phyloP scores from a whole-genome alignment of 345 rosid species.

The Hevea brasiliensis region DNA sequence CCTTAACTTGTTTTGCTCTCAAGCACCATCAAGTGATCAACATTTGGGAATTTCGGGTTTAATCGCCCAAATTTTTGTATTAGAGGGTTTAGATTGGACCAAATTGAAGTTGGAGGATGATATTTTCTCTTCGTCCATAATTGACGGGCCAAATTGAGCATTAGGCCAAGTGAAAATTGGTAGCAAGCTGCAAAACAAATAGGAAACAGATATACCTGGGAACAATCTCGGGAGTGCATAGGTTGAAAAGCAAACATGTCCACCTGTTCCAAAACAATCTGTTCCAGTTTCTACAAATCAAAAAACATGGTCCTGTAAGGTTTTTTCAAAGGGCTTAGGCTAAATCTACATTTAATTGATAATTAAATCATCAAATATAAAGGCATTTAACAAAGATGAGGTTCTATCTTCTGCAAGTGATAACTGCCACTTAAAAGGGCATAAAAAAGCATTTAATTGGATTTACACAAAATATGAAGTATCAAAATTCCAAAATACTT shows the following conservation, averaged over 20 bases:
- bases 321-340: not conserved
- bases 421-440: not conserved
- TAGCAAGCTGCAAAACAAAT: not conserved
- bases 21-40: too few relatives aligned
- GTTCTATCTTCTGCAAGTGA: not conserved
- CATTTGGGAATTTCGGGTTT: too few relatives aligned
- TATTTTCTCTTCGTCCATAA: too few relatives aligned
- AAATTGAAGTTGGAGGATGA: too few relatives aligned
- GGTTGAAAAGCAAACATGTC: constrained; percentile 75
- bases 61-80: too few relatives aligned
- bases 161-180: not conserved
- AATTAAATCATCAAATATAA: not conserved
- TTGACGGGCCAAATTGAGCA: too few relatives aligned
- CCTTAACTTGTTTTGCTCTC: too few relatives aligned
- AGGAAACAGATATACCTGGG: constrained; percentile 55
- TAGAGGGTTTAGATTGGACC: too few relatives aligned
- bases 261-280: constrained; percentile 57
- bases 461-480: not conserved
- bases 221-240: constrained; percentile 85
- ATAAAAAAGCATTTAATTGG: not conserved
- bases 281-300: constrained; percentile 52
- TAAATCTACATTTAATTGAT: not conserved
- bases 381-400: not conserved
- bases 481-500: too few relatives aligned
- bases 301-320: constrained; percentile 18